Evolutionary conservation across 345 rosid species (phyloP).

Genomic region (Hibiscus tridactylites): DNA sequence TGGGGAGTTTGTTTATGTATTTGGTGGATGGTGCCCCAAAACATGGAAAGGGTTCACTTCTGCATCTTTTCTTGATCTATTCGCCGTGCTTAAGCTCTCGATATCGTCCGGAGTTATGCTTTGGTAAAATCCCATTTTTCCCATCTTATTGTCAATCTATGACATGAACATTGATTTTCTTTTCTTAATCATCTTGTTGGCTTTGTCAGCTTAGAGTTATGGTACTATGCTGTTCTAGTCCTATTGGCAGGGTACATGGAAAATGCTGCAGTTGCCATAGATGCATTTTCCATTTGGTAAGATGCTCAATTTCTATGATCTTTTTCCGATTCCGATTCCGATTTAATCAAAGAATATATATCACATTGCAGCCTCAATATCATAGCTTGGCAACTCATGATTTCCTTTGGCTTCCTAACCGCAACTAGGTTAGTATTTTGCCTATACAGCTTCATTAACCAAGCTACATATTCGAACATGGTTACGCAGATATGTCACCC

Average conservation of each 20-base stretch:
- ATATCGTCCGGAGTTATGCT: slow-evolving; percentile 58
- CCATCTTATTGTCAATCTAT: background rate
- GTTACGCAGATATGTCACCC: background rate
- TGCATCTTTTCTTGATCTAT: slow-evolving; percentile 39
- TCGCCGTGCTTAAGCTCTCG: slow-evolving; percentile 45
- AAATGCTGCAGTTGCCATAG: slow-evolving; percentile 47
- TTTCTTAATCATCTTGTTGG: background rate
- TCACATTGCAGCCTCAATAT: slow-evolving; percentile 23
- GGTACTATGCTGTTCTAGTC: slow-evolving; percentile 65
- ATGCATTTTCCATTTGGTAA: slow-evolving; percentile 90
- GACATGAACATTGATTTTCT: background rate
- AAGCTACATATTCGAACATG: background rate
- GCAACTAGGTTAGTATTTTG: slow-evolving; percentile 37
- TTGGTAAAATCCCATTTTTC: slow-evolving; percentile 19
- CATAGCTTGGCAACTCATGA: slow-evolving; percentile 41
- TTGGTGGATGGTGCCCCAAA: slow-evolving; percentile 56
- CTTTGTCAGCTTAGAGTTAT: slow-evolving; percentile 56
- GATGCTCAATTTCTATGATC: background rate
- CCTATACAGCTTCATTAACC: background rate
- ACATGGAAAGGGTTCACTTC: slow-evolving; percentile 51
- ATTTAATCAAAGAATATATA: background rate
- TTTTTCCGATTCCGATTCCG: background rate
- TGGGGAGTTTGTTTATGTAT: slow-evolving; percentile 39
- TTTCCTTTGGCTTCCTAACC: slow-evolving; percentile 45
- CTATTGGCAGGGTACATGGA: slow-evolving; percentile 67